phyloP scores from a whole-genome alignment of 2,329 filamentous ascomycete species.

The Fusarium paranaense region DNA sequence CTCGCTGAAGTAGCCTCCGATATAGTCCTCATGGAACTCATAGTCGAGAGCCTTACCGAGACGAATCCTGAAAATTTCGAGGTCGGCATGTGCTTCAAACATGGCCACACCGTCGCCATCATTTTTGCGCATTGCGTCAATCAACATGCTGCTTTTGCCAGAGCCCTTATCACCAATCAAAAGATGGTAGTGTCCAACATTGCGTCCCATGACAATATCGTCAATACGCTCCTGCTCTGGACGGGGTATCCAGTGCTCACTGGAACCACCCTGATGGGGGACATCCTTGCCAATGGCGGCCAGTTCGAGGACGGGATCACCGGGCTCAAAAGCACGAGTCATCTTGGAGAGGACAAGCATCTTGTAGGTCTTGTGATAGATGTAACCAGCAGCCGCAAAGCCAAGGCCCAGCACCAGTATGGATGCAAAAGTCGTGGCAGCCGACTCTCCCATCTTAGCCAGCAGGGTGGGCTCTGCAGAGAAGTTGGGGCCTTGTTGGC shows the following conservation, averaged over 20 bases:
- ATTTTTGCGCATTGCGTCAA: constrained; percentile 94
- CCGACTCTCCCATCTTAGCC: constrained; percentile 78
- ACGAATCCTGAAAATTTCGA: constrained; percentile 93
- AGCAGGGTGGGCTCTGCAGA: constrained; percentile 53
- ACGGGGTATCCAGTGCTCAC: constrained; percentile 77
- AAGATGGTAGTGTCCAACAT: constrained; percentile 87
- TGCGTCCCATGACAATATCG: constrained; percentile 79
- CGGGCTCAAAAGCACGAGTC: constrained; percentile 88
- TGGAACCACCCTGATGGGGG: constrained; percentile 56
- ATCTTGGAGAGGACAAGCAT: constrained; percentile 92
- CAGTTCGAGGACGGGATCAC: constrained; percentile 88
- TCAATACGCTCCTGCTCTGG: constrained; percentile 87
- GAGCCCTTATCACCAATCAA: constrained; percentile 96
- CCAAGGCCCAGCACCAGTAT: constrained; percentile 77
- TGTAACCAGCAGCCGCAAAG: constrained; percentile 76
- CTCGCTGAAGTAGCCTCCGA: constrained; percentile 95
- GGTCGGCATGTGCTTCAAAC: constrained; percentile 95
- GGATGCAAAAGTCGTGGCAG: constrained; percentile 80
- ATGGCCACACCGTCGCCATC: constrained; percentile 91
- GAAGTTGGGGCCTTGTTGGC: constrained; percentile 7
- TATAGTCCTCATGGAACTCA: constrained; percentile 98
- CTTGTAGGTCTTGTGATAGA: constrained; percentile 89
- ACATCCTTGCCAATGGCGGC: constrained; percentile 74
- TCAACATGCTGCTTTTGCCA: constrained; percentile 94
- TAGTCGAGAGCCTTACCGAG: constrained; percentile 95